These are phyloP conservation scores for Naganishia albida DNA, from an alignment of 1,284 basidiomycete genomes.

Conservation along the genomic window DNA sequence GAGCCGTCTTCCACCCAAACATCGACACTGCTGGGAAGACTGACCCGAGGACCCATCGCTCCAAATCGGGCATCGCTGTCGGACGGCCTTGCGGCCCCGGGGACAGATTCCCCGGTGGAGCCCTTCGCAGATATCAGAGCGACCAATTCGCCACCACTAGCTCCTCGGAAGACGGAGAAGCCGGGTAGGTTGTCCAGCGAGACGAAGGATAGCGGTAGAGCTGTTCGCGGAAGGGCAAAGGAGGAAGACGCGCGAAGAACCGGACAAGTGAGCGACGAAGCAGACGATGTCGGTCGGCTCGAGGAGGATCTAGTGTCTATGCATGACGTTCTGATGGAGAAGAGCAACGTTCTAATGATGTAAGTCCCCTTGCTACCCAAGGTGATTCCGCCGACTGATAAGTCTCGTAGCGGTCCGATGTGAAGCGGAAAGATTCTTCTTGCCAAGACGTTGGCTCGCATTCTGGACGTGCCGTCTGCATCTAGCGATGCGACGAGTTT, in stretches of 20 bases:
- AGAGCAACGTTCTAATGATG: constrained; percentile 90
- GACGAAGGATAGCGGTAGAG: constrained; percentile 7
- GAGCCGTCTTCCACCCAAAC: neutral
- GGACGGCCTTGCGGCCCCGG: too few relatives aligned
- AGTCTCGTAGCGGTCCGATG: constrained; percentile 47
- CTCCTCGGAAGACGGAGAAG: neutral
- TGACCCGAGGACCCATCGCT: constrained; percentile 6
- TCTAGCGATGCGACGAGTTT: constrained; percentile 56
- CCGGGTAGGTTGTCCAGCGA: neutral
- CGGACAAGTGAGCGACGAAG: neutral
- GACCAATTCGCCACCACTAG: constrained; percentile 4
- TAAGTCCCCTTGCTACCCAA: constrained; percentile 51
- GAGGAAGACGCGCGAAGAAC: neutral
- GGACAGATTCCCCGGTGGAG: neutral
- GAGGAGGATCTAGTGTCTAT: constrained; percentile 32
- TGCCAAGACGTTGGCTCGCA: constrained; percentile 77
- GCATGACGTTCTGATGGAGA: constrained; percentile 65
- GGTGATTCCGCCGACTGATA: neutral
- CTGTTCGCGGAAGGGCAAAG: neutral
- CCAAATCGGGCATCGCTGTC: neutral
- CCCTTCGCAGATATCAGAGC: constrained; percentile 19
- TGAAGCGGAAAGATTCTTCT: constrained; percentile 79
- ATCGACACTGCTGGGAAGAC: constrained; percentile 11
- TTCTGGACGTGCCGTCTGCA: constrained; percentile 88
- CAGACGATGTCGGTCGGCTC: constrained; percentile 34